Base-by-base conservation (phyloP, 352 stramenopile genomes). In the Globisporangium spinosum region DNA sequence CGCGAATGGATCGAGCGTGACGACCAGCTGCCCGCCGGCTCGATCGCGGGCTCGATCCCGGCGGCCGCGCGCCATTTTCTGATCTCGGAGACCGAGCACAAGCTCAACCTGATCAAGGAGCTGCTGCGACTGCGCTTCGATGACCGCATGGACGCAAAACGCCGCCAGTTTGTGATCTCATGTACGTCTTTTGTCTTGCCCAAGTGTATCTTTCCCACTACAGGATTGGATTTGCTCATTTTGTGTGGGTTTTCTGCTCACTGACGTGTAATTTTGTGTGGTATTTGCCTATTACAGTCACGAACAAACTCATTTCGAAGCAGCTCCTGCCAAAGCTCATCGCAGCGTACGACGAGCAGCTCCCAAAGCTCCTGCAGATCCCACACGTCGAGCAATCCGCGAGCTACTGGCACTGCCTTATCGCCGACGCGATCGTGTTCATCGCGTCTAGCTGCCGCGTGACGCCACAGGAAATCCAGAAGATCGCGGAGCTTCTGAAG, bases 371-470 rank as follows among this genome's bases (percentile, higher is more conserved):
- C n/a, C 71, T 85, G 53, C 70, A 85, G 68, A 72, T 89, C 64
- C n/a, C 75, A 13, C 74, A 76, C 20, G 78, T 91, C 62, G 75
- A 88, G 65, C 81, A 90, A 70, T 80, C 78, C 1, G 84, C 83
- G 62, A 88, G 84, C 55, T 91, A 91, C 66, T 95, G 87, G 87
- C 80, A 91, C 70, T 84, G 81, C 29, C 69, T 93, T 6, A 74
- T 93, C 56, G 83, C 85, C 0, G 87, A 93, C 58, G 86, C 77
- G 40, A 67, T 90, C 34, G 77, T 91, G 34, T 85, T 91, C 49
- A 73, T 83, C 57, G 75, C 81, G 4, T 85, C 85, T 2, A 92
- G 82, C 63, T 77, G 75, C 25, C 70, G 82, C 23, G 70, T 79
- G 64, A 62, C 82, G 59, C 75, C 84, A 2, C 65, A 76, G 20